These are phyloP conservation scores for Verticillium klebahnii DNA, from an alignment of 2,329 filamentous ascomycete species.

Conservation along the genomic window DNA sequence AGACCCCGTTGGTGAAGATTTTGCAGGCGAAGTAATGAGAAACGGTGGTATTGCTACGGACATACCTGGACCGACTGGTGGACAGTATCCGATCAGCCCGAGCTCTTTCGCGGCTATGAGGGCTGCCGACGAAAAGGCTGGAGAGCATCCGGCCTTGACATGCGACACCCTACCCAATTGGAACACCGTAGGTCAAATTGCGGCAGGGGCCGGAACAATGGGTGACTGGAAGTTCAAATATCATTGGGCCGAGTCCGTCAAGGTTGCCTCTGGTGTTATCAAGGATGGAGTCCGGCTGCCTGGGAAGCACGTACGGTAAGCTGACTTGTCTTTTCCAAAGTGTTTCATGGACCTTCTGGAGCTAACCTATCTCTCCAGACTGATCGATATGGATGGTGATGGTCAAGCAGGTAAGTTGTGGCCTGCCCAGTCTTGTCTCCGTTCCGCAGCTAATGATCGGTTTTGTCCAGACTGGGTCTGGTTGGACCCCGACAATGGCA, in stretches of 20 bases:
- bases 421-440: too few relatives aligned
- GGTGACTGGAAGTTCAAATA: slow-evolving; percentile 13
- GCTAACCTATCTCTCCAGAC: background rate
- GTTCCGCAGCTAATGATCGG: background rate
- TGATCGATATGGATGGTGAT: slow-evolving; percentile 16
- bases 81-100: slow-evolving; percentile 2
- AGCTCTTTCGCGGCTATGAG: background rate
- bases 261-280: slow-evolving; percentile 6
- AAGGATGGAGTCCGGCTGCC: too few relatives aligned
- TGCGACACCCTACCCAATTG: slow-evolving; percentile 4
- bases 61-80: slow-evolving; percentile 8
- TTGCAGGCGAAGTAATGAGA: slow-evolving; percentile 1
- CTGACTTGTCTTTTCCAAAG: background rate
- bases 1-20: slow-evolving; percentile 6
- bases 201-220: slow-evolving; percentile 3
- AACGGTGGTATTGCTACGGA: slow-evolving; percentile 10
- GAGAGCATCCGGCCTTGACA: too few relatives aligned
- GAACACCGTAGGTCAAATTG: slow-evolving; percentile 8
- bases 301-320: slow-evolving; percentile 1
- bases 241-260: slow-evolving; percentile 2
- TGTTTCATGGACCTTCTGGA: too few relatives aligned
- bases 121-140: too few relatives aligned
- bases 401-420: slow-evolving; percentile 9
- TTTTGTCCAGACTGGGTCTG: slow-evolving; percentile 13
- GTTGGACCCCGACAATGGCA: slow-evolving; percentile 9